These are phyloP conservation scores for Nissolia schottii DNA, from an alignment of 306 rosid species.

Conservation along the genomic window DNA sequence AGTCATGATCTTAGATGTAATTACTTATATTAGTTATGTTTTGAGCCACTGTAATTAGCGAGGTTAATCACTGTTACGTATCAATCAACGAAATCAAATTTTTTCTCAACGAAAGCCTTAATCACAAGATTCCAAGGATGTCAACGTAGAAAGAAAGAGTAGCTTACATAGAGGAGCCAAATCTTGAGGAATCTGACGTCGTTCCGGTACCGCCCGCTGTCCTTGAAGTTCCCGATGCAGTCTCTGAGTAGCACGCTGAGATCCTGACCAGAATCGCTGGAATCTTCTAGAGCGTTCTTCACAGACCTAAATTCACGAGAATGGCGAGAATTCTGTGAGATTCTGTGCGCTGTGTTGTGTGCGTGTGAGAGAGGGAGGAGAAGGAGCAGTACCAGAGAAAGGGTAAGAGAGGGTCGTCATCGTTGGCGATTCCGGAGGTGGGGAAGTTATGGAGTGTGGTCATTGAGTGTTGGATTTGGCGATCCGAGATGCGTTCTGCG, in stretches of 20 bases:
- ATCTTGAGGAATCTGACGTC: constrained; percentile 80
- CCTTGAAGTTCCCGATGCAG: constrained; percentile 53
- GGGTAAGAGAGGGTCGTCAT: constrained; percentile 58
- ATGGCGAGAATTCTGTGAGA: not conserved
- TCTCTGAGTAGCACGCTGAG: constrained; percentile 44
- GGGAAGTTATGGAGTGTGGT: not conserved
- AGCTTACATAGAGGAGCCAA: constrained; percentile 67
- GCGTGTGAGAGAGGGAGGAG: not conserved
- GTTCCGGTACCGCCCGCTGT: constrained; percentile 44
- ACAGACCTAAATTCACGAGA: constrained; percentile 42
- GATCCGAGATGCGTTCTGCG: not conserved
- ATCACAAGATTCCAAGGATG: not conserved
- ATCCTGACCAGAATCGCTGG: constrained; percentile 18
- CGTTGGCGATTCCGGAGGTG: not conserved
- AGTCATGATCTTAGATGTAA: too few species aligned
- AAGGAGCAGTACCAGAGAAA: constrained; percentile 48
- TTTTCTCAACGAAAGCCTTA: not conserved
- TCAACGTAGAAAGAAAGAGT: not conserved
- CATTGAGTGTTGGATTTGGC: not conserved
- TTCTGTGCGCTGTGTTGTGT: not conserved
- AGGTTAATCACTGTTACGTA: not conserved
- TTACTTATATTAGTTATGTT: not conserved
- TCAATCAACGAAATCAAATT: not conserved
- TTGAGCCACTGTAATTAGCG: not conserved
- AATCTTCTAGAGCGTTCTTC: constrained; percentile 44